Evolutionary conservation across 805 yeast species (phyloP).

Genomic region (Zygosaccharomyces gambellarensis): DNA sequence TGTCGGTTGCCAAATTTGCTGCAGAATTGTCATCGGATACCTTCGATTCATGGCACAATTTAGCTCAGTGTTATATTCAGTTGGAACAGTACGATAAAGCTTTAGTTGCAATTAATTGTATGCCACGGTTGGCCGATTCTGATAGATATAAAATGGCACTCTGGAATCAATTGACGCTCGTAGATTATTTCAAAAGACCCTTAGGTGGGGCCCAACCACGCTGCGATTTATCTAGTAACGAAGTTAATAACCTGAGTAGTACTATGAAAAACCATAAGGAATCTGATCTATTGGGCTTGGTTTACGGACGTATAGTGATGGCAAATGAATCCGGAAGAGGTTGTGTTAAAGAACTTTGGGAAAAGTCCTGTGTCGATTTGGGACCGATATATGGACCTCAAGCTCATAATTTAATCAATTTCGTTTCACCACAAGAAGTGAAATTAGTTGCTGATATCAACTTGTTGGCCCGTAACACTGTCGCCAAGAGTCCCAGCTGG

Average conservation of each 20-base stretch:
- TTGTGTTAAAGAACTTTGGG: conserved; percentile 24
- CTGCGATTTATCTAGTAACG: conserved; percentile 22
- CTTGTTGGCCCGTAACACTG: conserved; percentile 28
- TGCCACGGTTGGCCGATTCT: conserved; percentile 26
- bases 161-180: conserved; percentile 13
- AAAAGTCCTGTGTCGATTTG: conserved; percentile 21
- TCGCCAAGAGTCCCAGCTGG: conserved; percentile 27
- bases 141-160: conserved; percentile 24
- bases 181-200: conserved; percentile 28
- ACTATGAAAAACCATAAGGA: conserved; percentile 26
- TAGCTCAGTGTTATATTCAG: conserved; percentile 28
- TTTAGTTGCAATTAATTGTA: conserved; percentile 30
- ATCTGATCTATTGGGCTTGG: conserved; percentile 20
- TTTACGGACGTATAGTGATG: conserved; percentile 33
- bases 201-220: conserved; percentile 17
- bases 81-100: conserved; percentile 24
- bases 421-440: conserved; percentile 30
- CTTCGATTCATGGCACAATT: conserved; percentile 29
- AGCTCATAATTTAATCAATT: conserved; percentile 27
- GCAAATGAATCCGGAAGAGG: conserved; percentile 26
- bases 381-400: conserved; percentile 35
- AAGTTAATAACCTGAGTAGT: conserved; percentile 22
- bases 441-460: conserved; percentile 25
- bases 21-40: conserved; percentile 30
- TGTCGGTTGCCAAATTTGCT: conserved; percentile 23